Percentiles rank a stretch among this genome's conserved stretches.
These are phyloP conservation scores for Aspergillus vadensis DNA, from an alignment of 2,329 filamentous ascomycete genomes.

Conservation along the genomic window DNA sequence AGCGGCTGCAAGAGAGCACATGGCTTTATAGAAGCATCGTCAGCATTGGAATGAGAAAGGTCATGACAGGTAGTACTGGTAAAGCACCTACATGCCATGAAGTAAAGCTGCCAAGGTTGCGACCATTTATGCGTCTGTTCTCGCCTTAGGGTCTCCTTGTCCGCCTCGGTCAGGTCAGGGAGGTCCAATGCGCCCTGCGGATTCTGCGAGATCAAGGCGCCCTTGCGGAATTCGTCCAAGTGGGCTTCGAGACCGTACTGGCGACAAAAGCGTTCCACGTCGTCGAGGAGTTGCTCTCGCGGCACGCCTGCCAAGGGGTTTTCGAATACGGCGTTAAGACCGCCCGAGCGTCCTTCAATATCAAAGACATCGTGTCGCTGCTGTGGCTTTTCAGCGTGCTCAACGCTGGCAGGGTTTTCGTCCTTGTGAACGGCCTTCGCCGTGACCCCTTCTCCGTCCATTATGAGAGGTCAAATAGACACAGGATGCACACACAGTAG, in stretches of 20 bases:
- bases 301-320: conserved; percentile 60
- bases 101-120: conserved; percentile 53
- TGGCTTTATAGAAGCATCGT: conserved; percentile 26
- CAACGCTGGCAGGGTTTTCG: conserved; percentile 3
- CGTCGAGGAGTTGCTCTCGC: conserved; percentile 53
- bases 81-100: conserved; percentile 39
- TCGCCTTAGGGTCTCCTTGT: conserved; percentile 44
- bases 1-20: conserved; percentile 57
- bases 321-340: conserved; percentile 45
- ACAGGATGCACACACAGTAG: no score
- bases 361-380: conserved; percentile 23
- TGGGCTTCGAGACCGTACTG: conserved; percentile 53
- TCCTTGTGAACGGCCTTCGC: conserved; percentile 4
- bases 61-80: not conserved
- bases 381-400: conserved; percentile 20
- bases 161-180: conserved; percentile 48
- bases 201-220: conserved; percentile 55
- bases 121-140: conserved; percentile 55
- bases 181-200: conserved; percentile 54
- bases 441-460: not conserved
- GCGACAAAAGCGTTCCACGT: conserved; percentile 58
- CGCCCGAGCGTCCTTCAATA: conserved; percentile 25
- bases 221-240: conserved; percentile 53
- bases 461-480: not conserved
- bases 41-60: not conserved